A percentile compares a stretch with the other conserved stretches of the same genome.
These are phyloP conservation scores for Sugiyamaella paludigena DNA, from an alignment of 1,139 yeast species.

Conservation along the genomic window DNA sequence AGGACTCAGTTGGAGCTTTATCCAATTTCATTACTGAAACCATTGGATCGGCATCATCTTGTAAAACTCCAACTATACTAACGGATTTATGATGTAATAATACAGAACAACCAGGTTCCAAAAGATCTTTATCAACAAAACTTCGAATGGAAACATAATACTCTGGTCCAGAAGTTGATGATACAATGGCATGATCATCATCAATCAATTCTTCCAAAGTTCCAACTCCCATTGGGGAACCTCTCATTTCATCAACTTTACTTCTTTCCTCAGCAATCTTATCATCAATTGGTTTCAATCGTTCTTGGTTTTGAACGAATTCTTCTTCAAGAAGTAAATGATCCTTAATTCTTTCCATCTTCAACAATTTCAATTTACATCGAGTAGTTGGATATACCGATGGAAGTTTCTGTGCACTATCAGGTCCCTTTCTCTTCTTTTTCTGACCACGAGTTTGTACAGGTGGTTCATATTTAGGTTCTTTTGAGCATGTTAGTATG, in stretches of 20 bases:
- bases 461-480: conserved; percentile 97
- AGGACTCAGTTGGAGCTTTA: conserved; percentile 94
- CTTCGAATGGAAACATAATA: conserved; percentile 93
- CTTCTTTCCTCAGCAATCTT: conserved; percentile 95
- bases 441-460: conserved; percentile 91
- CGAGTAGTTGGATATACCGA: conserved; percentile 88
- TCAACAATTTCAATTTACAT: conserved; percentile 83
- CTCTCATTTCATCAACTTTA: conserved; percentile 92
- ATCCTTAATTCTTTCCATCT: conserved; percentile 95
- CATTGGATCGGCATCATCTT: conserved; percentile 98
- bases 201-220: conserved; percentile 95
- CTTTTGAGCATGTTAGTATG: conserved; percentile 36
- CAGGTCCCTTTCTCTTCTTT: conserved; percentile 80
- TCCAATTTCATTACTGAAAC: conserved; percentile 97
- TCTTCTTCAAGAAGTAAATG: conserved; percentile 94
- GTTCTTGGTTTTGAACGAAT: conserved; percentile 92
- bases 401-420: conserved; percentile 82
- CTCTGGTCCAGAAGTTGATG: conserved; percentile 94
- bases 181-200: conserved; percentile 98
- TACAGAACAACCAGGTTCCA: conserved; percentile 98
- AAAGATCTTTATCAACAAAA: conserved; percentile 93
- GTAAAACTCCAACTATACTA: conserved; percentile 90
- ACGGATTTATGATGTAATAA: conserved; percentile 93
- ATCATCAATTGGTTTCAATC: conserved; percentile 93
- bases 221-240: conserved; percentile 96